Base-by-base conservation (phyloP, 495 filamentous ascomycete genomes). In the Lophiotrema nucula region DNA sequence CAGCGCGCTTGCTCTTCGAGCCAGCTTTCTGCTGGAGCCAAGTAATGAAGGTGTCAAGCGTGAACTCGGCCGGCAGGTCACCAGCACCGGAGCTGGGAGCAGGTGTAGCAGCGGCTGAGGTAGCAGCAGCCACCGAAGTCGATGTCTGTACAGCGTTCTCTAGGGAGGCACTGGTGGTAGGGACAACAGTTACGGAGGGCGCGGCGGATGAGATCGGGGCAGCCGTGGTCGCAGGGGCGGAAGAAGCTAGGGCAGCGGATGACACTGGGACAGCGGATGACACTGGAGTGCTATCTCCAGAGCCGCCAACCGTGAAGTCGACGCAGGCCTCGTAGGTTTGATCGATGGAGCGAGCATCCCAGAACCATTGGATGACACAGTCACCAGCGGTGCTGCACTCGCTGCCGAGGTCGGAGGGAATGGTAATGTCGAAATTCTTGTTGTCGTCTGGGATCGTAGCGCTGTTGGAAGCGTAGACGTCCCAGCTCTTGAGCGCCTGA, bases 271-370 rank as follows among this genome's bases (percentile, higher is more conserved):
- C 25, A 12, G 67, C 58, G 4, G 63, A 59, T 25, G 69, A 59
- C 55, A 62, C 47, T 27, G 77, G 76, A 10, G 72, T 71, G 28
- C 70, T 71, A 37, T 69, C 67, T 21, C 63, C 59, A 24, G 64
- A 59, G 47, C 62, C 68, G 19, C 64, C 65, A 37, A 86, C 67
- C 37, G 79, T 81, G 70, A 90, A 88, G 68, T 90, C 86, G 61
- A 88, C 67, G 67, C 86, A 88, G 38, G 79, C 79, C 77, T 89
- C 83, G 60, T 89, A 89, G 24, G 86, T 88, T 76, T 90, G 86
- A 43, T 80, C 77, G 28, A 84, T 81, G 6, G 76, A 79, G 37
- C 77, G 50, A 48, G 84, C 85, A 62, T 82, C 83, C 86, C 86
- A 90, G 70, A 73, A 85, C 79, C 81, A 83, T 68, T 89, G 85